Conservation (phyloP, 2,329 filamentous ascomycete species). For the Colletotrichum orbiculare region DNA sequence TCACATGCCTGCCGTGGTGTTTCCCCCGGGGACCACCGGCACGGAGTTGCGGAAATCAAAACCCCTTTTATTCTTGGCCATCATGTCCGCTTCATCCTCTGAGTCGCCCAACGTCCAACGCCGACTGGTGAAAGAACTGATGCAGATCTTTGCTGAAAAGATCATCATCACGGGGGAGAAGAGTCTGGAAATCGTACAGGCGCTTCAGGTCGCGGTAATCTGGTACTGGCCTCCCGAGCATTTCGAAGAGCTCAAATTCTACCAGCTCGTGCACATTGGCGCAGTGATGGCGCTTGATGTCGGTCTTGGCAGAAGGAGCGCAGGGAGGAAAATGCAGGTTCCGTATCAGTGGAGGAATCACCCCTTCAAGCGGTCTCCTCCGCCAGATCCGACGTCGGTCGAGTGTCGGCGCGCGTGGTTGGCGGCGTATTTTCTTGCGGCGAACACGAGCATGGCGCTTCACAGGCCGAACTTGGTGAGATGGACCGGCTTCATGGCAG, state of each 20-base stretch:
- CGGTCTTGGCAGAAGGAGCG: conserved; percentile 71
- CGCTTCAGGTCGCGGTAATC: conserved; percentile 78
- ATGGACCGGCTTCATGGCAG: conserved; percentile 70
- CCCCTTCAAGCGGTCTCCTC: conserved; percentile 53
- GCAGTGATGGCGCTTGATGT: conserved; percentile 87
- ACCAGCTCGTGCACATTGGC: conserved; percentile 85
- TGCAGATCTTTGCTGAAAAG: conserved; percentile 78
- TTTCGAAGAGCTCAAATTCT: conserved; percentile 90
- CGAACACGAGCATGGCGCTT: conserved; percentile 70
- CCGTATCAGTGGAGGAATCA: conserved; percentile 53
- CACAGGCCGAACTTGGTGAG: conserved; percentile 70
- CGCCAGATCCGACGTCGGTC: conserved; percentile 63
- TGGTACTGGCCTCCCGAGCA: conserved; percentile 89
- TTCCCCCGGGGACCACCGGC: conserved; percentile 64
- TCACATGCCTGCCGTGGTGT: conserved; percentile 72
- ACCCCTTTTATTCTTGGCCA: conserved; percentile 76
- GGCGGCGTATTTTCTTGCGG: conserved; percentile 67
- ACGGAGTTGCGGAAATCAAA: conserved; percentile 67
- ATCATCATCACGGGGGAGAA: conserved; percentile 82
- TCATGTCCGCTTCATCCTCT: conserved; percentile 74
- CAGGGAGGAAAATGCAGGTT: conserved; percentile 16
- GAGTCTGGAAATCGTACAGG: conserved; percentile 84
- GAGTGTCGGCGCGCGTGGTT: conserved; percentile 70
- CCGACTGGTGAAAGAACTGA: conserved; percentile 74
- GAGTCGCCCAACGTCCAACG: conserved; percentile 68